A percentile compares a stretch with the other conserved stretches of the same genome.
Evolutionary conservation across 2,329 filamentous ascomycete genomes (phyloP).

Genomic region (Pseudogymnoascus sp.): DNA sequence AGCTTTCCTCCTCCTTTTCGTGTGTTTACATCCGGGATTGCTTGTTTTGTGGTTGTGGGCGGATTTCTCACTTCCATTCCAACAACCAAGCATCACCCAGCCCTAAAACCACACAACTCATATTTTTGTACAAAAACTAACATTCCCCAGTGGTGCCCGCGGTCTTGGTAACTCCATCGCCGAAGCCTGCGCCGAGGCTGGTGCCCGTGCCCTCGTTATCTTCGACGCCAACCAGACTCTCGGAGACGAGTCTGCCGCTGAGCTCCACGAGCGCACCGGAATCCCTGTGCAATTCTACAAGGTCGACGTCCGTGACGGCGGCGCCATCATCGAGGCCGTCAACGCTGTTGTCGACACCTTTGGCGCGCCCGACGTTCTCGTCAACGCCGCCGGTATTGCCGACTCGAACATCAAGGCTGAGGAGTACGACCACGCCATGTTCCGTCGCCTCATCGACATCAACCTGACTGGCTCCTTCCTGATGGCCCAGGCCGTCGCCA

Average conservation of each 20-base stretch:
- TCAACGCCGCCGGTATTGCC: constrained; percentile 73
- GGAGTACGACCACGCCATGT: constrained; percentile 66
- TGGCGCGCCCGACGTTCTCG: constrained; percentile 63
- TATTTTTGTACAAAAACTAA: constrained; percentile 20
- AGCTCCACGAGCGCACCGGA: constrained; percentile 63
- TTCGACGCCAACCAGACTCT: constrained; percentile 71
- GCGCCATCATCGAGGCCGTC: constrained; percentile 61
- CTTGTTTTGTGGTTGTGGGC: neutral
- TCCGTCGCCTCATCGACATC: constrained; percentile 71
- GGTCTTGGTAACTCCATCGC: constrained; percentile 75
- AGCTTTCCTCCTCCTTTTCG: constrained; percentile 20
- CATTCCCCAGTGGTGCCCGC: constrained; percentile 52
- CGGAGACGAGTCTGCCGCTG: constrained; percentile 59
- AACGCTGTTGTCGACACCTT: constrained; percentile 56
- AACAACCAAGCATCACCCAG: neutral
- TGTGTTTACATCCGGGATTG: neutral
- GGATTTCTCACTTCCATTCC: neutral
- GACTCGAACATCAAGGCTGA: constrained; percentile 80
- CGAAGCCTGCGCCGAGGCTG: constrained; percentile 66
- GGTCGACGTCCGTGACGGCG: constrained; percentile 66
- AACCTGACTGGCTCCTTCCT: constrained; percentile 75
- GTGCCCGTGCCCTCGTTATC: constrained; percentile 64
- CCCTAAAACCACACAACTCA: neutral
- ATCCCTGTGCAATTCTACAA: constrained; percentile 69
- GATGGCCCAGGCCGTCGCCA: constrained; percentile 63